These are phyloP conservation scores for Udeniomyces megalosporus DNA, from an alignment of 768 basidiomycete genomes.

Conservation along the genomic window DNA sequence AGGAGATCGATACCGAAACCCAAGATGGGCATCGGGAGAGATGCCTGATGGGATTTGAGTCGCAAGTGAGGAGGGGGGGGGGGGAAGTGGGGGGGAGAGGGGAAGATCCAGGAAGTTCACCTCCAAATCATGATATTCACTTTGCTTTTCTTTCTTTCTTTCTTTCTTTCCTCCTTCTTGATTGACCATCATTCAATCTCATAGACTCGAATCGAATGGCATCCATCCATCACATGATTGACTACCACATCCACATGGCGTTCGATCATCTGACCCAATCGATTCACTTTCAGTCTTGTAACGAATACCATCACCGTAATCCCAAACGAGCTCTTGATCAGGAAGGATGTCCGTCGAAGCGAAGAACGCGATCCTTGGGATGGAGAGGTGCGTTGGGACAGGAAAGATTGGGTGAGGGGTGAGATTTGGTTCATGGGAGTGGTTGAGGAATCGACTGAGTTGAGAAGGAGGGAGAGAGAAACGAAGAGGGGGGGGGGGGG, in stretches of 20 bases:
- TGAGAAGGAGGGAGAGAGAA: not conserved
- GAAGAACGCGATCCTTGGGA: conserved; percentile 10
- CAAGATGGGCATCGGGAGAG: conserved; percentile 12
- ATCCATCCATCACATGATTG: not conserved
- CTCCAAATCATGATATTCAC: no score
- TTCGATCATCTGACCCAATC: not conserved
- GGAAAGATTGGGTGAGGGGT: not conserved
- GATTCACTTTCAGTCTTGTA: not conserved
- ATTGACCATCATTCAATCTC: no score
- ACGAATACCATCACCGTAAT: conserved; percentile 7
- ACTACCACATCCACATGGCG: not conserved
- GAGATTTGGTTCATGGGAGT: not conserved
- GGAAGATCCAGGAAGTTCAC: no score
- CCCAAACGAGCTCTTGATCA: conserved; percentile 10
- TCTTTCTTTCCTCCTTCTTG: no score
- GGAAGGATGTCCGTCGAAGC: not conserved
- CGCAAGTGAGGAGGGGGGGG: no score
- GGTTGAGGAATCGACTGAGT: conserved; percentile 13
- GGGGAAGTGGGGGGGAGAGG: no score
- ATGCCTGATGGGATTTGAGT: not conserved
- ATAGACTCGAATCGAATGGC: not conserved
- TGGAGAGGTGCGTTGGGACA: not conserved
- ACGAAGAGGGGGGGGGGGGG: not conserved
- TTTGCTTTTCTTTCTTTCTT: no score
- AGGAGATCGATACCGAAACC: conserved; percentile 12